Percentiles rank a stretch among this genome's conserved stretches.
These are phyloP conservation scores for Aspergillus cavernicola DNA, from an alignment of 495 filamentous ascomycete species.

Conservation along the genomic window DNA sequence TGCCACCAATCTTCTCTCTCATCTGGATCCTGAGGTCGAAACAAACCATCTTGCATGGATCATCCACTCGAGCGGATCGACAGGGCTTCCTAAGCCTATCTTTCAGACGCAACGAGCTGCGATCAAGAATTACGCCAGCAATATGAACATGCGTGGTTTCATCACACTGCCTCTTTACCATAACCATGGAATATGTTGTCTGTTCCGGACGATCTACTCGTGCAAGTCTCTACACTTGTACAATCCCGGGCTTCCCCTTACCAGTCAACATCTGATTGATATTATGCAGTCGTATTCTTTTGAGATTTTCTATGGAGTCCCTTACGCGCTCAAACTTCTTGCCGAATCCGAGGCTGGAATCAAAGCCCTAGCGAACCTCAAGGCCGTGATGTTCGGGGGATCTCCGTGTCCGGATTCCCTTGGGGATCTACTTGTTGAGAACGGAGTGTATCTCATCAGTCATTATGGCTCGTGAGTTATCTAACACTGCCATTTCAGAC, in stretches of 20 bases:
- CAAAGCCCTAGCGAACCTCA: slow-evolving; percentile 37
- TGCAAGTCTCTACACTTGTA: slow-evolving; percentile 44
- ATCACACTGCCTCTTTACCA: slow-evolving; percentile 54
- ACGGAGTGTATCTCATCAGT: slow-evolving; percentile 52
- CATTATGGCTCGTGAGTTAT: slow-evolving; percentile 50
- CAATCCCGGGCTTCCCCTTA: slow-evolving; percentile 49
- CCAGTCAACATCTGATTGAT: slow-evolving; percentile 46
- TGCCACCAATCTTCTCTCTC: slow-evolving; percentile 18
- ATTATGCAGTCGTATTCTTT: slow-evolving; percentile 43
- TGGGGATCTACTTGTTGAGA: slow-evolving; percentile 49
- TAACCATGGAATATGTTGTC: slow-evolving; percentile 42
- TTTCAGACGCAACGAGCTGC: slow-evolving; percentile 33
- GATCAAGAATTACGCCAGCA: slow-evolving; percentile 30
- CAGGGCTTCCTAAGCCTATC: slow-evolving; percentile 57
- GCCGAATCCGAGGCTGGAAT: slow-evolving; percentile 48
- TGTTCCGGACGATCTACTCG: slow-evolving; percentile 44
- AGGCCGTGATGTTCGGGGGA: slow-evolving; percentile 50
- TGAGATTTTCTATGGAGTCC: slow-evolving; percentile 52
- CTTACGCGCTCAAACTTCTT: slow-evolving; percentile 53
- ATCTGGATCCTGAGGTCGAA: slow-evolving; percentile 20
- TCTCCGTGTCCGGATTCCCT: slow-evolving; percentile 54
- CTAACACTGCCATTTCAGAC: no score
- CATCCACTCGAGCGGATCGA: slow-evolving; percentile 56
- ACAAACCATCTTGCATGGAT: slow-evolving; percentile 44
- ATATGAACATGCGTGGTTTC: slow-evolving; percentile 37